Evolutionary conservation across 345 rosid genomes (phyloP), one percentile per base, ranked within the genome.

Genomic region (Eucalyptus tenuipes): DNA sequence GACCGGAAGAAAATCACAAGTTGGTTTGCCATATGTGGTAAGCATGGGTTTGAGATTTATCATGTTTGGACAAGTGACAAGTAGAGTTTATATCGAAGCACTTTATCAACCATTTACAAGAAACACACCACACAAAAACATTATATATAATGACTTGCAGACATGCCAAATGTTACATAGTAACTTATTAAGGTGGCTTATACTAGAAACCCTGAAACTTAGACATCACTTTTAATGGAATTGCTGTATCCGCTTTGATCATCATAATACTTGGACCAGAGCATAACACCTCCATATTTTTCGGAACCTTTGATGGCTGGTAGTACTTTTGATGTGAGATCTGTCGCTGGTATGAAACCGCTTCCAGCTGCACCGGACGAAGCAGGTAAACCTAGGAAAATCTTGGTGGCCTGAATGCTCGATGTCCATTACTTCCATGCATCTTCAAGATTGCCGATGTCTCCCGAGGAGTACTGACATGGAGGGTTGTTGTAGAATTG

Each of bases 401-500:
- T 87, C 37, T 91, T 91, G 6, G 87, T 48, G 10, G 91, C 94
- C 3, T 49, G 88, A 48, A 94, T 44, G 15, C 93, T 90, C 29
- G 95, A 89, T 20, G 93, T 93, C 97, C 97, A 94, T 47, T 49
- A 90, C 88, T 92, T 93, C 96, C 96, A 94, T 4, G 96, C 93
- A 7, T 84, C 88, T 15, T 94, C 37, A 10, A 95, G 92, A 48
- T 71, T 93, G 45, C 88, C 48, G 6, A 87, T 89, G 47, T 91
- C 91, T 20, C 91, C 93, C 2, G 91, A 81, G 59, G 87, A 64
- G 89, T 94, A 94, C 52, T 92, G 94, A 81, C 97, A 95, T 2
- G 91, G 94, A 33, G 93, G 94, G 50, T 95, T 95, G 90, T 95
- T 94, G 92, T 94, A 95, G 89, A 95, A 95, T 49, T 93, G 95